Conservation (phyloP, 768 basidiomycete genomes). For the Neoboletus brunneissimus region DNA sequence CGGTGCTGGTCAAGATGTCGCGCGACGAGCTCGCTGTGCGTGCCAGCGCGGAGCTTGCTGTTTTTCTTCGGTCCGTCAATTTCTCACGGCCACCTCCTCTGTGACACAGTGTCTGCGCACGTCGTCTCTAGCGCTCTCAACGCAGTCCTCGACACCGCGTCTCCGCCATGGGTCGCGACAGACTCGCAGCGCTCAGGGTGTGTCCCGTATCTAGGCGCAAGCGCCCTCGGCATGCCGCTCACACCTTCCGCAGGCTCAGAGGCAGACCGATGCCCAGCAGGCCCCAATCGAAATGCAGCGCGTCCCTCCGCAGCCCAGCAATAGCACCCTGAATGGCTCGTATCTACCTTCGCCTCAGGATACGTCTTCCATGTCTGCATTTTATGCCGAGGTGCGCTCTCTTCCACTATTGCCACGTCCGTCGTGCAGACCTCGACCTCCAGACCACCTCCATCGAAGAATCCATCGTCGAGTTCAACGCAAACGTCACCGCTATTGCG, state of each 20-base stretch:
- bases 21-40: conserved; percentile 26
- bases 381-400: conserved; percentile 32
- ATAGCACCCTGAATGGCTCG: conserved; percentile 3
- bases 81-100: conserved; percentile 15
- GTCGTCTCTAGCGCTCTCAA: neutral
- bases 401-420: neutral
- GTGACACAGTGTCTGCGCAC: neutral
- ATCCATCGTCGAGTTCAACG: conserved; percentile 40
- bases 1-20: conserved; percentile 47
- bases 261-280: conserved; percentile 35
- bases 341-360: conserved; percentile 8
- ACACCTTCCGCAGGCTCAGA: conserved; percentile 50
- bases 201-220: conserved; percentile 41
- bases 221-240: conserved; percentile 40
- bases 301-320: conserved; percentile 8
- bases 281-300: conserved; percentile 28
- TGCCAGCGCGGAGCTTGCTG: neutral
- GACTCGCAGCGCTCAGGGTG: conserved; percentile 84
- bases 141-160: neutral
- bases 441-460: conserved; percentile 53
- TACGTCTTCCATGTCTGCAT: conserved; percentile 29
- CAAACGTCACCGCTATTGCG: conserved; percentile 44
- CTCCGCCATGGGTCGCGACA: conserved; percentile 55
- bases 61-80: neutral
- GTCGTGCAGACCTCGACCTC: neutral